These are phyloP conservation scores for Flaveria robusta DNA, from an alignment of 129 eudicot species.

Conservation along the genomic window DNA sequence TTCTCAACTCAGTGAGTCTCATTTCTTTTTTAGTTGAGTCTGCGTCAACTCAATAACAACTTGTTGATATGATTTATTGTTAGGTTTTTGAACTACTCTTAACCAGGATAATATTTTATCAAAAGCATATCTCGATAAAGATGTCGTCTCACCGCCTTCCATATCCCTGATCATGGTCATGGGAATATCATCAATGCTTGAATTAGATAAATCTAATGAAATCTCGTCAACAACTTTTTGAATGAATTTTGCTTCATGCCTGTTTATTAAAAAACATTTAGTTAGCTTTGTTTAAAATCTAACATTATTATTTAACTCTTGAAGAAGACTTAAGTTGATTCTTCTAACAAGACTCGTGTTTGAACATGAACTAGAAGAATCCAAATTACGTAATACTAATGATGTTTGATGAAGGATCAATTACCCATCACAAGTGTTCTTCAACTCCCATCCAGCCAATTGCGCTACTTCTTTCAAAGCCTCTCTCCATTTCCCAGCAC, in stretches of 20 bases:
- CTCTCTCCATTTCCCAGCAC: not conserved
- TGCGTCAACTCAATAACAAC: too few species aligned
- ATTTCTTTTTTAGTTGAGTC: not conserved
- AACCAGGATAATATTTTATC: not conserved
- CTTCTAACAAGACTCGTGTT: too few species aligned
- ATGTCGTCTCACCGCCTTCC: not conserved
- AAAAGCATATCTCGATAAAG: not conserved
- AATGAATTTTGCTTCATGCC: not conserved
- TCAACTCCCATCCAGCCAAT: not conserved
- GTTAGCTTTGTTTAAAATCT: not conserved
- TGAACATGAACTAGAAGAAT: too few species aligned
- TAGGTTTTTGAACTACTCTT: too few species aligned
- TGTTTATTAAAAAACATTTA: not conserved
- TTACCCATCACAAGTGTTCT: conserved; percentile 6
- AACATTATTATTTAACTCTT: not conserved
- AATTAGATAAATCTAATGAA: not conserved
- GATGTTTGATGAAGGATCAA: not conserved
- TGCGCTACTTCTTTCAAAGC: not conserved
- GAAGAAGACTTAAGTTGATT: too few species aligned
- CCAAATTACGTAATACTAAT: not conserved
- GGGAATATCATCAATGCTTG: not conserved
- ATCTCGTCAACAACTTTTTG: not conserved
- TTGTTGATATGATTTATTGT: too few species aligned
- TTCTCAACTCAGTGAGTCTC: not conserved
- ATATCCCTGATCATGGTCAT: not conserved